Evolutionary conservation across 2,329 filamentous ascomycete genomes (phyloP).

Genomic region (Cadophora sp.): DNA sequence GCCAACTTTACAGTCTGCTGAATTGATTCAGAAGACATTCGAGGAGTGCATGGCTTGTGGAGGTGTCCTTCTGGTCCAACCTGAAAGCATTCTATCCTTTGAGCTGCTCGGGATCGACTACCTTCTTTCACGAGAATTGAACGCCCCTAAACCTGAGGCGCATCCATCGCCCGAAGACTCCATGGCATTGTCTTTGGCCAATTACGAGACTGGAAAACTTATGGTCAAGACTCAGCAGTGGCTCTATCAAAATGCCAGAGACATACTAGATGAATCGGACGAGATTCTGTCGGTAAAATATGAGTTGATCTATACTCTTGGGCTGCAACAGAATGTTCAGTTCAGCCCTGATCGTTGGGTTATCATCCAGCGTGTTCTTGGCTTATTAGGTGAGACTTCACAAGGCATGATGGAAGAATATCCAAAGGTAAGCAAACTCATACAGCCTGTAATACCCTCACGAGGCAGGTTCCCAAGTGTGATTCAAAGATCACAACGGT

Average conservation of each 20-base stretch:
- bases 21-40: conserved; percentile 48
- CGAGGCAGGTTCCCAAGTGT: neutral
- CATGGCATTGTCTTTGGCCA: neutral
- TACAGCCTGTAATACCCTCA: neutral
- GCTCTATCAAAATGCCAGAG: conserved; percentile 53
- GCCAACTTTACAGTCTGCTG: conserved; percentile 44
- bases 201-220: conserved; percentile 40
- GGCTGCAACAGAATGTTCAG: conserved; percentile 56
- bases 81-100: conserved; percentile 69
- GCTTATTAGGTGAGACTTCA: conserved; percentile 47
- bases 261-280: conserved; percentile 71
- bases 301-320: conserved; percentile 69
- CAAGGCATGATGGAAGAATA: conserved; percentile 41
- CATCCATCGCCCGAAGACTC: neutral
- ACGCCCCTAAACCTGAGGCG: neutral
- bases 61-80: conserved; percentile 66
- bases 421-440: conserved; percentile 34
- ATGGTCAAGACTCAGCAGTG: conserved; percentile 53
- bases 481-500: neutral
- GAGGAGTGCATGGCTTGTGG: conserved; percentile 54
- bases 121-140: conserved; percentile 43
- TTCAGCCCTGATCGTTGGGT: conserved; percentile 62
- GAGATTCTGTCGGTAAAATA: conserved; percentile 67
- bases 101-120: conserved; percentile 65
- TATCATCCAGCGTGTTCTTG: conserved; percentile 59